A percentile compares a stretch with the other conserved stretches of the same genome.
Conservation (phyloP, 352 stramenopile genomes). For the Thalassiosira hispida region DNA sequence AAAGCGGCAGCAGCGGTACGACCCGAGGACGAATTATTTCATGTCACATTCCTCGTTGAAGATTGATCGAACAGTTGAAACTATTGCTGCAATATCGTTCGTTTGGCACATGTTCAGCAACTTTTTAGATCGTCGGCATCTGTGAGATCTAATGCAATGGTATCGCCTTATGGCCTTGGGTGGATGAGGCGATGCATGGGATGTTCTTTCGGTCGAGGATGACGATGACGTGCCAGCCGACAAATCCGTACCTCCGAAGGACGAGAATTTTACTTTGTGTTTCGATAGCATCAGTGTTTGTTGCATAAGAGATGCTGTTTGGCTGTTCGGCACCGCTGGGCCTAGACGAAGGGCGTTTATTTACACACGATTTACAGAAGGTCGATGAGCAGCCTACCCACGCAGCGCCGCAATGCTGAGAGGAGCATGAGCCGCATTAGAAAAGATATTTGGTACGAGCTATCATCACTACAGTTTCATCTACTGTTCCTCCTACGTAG, state of each 20-base stretch:
- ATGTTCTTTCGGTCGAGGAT: conserved; percentile 9
- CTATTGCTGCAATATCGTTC: conserved; percentile 9
- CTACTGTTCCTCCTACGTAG: too few relatives aligned
- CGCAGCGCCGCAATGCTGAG: too few relatives aligned
- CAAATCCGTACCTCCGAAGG: conserved; percentile 20
- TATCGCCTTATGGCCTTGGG: neutral
- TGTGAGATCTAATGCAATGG: conserved; percentile 20
- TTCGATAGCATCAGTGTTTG: too few relatives aligned
- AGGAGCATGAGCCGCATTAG: too few relatives aligned
- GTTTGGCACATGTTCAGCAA: conserved; percentile 2
- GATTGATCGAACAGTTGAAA: conserved; percentile 24
- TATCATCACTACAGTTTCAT: too few relatives aligned
- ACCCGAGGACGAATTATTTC: conserved; percentile 13
- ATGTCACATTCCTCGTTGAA: conserved; percentile 3
- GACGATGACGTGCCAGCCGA: conserved; percentile 9
- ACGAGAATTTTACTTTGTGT: conserved; percentile 11
- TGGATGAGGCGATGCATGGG: conserved; percentile 18
- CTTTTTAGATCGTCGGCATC: neutral
- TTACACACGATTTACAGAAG: too few relatives aligned
- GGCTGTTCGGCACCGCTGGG: too few relatives aligned
- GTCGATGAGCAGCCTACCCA: too few relatives aligned
- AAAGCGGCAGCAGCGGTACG: conserved; percentile 5
- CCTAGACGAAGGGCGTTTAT: too few relatives aligned
- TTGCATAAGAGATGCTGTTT: too few relatives aligned
- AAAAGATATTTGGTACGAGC: too few relatives aligned